Base-by-base conservation (phyloP, 768 basidiomycete species). In the Mycena vitilis region DNA sequence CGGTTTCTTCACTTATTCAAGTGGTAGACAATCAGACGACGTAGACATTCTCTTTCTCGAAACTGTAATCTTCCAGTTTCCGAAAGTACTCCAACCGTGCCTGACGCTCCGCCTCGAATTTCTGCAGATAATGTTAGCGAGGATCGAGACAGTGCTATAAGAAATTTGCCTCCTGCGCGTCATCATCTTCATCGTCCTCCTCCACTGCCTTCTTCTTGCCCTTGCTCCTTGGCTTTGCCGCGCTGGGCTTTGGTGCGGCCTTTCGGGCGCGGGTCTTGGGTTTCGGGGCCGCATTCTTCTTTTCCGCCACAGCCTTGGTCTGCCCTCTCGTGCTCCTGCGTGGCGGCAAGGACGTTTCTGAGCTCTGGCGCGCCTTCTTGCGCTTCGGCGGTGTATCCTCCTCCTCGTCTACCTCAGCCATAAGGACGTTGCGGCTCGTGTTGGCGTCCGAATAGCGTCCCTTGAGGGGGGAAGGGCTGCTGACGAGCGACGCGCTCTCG, bases 21-120 rank as follows among this genome's bases (percentile, higher is more conserved):
- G 20, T 10, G 3, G 10, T 15, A 20, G 30, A 5, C 25, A 20
- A 22, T 87, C 80, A 88, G 63, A 89, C 80, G 56, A 89, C 79
- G 75, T 87, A 89, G 45, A 89, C 86, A 59, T 87, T 85, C 73
- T 89, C 88, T 63, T 85, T 86, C 70, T 84, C 84, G 44, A 89
- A 79, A 69, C 85, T 80, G 68, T 88, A 89, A 9, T 80, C 81
- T 22, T 88, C 83, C 36, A 89, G 69, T 48, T 82, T 81, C 65
- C 81, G 82, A 76, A 88, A 88, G 71, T 87, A 89, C 48, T 86
- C 85, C 47, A 87, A 63, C 30, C 87, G 83, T 7, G 81, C 87
- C 64, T 82, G 81, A n/a, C 86, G 84, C 53, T 85, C 85, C 48
- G 75, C 77, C 23, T 83, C 81, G 74, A 81, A 81, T 74, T 76